phyloP scores from a whole-genome alignment of 2,329 filamentous ascomycete species.

The Fusarium ramigenum region DNA sequence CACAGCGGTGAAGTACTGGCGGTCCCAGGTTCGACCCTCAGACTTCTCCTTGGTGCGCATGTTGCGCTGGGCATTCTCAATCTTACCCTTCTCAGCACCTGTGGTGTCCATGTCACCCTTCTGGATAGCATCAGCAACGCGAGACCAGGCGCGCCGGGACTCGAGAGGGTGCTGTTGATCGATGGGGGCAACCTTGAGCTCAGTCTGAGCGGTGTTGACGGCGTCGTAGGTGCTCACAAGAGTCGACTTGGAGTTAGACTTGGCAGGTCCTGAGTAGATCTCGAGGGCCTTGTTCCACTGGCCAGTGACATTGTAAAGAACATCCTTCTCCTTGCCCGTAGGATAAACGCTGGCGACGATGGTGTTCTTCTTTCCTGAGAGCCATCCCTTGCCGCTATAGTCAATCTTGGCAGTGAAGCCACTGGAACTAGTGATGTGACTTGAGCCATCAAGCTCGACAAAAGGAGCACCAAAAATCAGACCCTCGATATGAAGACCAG shows the following conservation, averaged over 20 bases:
- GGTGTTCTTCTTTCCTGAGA: constrained; percentile 94
- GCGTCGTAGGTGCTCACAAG: constrained; percentile 71
- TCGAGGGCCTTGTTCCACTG: constrained; percentile 89
- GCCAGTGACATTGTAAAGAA: constrained; percentile 83
- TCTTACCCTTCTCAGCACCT: constrained; percentile 81
- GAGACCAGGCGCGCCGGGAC: constrained; percentile 86
- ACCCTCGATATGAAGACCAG: constrained; percentile 91
- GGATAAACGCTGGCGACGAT: constrained; percentile 80
- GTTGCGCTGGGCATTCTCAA: constrained; percentile 87
- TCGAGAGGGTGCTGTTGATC: constrained; percentile 88
- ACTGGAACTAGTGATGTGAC: constrained; percentile 85
- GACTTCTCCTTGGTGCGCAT: constrained; percentile 75
- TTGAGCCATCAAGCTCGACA: constrained; percentile 86
- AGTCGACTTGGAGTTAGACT: constrained; percentile 59
- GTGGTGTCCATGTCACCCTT: constrained; percentile 86
- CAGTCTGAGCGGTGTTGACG: constrained; percentile 65
- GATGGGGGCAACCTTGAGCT: constrained; percentile 75
- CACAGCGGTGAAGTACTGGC: constrained; percentile 78
- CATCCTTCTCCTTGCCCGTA: constrained; percentile 76
- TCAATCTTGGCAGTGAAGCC: constrained; percentile 91
- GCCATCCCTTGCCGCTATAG: constrained; percentile 93
- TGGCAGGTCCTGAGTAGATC: constrained; percentile 72
- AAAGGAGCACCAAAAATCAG: constrained; percentile 88
- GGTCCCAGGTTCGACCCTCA: constrained; percentile 81
- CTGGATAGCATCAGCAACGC: constrained; percentile 82